Evolutionary conservation across 805 yeast species (phyloP).

Genomic region (Wickerhamiella sergipiensis): DNA sequence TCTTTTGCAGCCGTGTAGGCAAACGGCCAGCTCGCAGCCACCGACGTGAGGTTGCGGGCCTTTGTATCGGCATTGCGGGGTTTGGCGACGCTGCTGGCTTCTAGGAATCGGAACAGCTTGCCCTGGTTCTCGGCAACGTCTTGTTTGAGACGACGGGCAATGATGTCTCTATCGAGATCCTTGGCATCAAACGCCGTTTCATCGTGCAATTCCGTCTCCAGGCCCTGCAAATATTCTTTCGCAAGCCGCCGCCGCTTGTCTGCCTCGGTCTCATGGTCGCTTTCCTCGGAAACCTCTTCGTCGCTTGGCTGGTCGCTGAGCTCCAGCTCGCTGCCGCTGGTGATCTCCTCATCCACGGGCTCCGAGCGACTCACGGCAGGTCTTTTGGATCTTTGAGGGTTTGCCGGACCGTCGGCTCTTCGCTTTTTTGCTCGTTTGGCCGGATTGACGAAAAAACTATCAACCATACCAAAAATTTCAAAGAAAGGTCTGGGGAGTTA

Average conservation of each 20-base stretch:
- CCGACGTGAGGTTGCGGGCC: conserved; percentile 20
- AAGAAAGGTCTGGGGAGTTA: background rate
- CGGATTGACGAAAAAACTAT: conserved; percentile 14
- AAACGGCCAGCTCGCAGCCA: conserved; percentile 44
- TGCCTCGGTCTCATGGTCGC: conserved; percentile 66
- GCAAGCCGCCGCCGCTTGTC: conserved; percentile 92
- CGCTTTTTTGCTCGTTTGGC: conserved; percentile 9
- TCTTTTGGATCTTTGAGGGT: background rate
- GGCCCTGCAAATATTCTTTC: conserved; percentile 73
- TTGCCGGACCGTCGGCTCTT: background rate
- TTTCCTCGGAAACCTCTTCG: conserved; percentile 68
- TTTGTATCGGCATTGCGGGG: conserved; percentile 19
- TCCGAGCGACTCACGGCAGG: background rate
- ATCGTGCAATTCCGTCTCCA: conserved; percentile 39
- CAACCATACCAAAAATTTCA: conserved; percentile 9
- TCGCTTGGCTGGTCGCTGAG: conserved; percentile 11
- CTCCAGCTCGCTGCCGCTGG: conserved; percentile 12
- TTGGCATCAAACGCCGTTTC: conserved; percentile 63
- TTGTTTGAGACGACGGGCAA: conserved; percentile 62
- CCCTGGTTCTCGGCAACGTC: conserved; percentile 91
- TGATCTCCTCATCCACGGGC: conserved; percentile 13
- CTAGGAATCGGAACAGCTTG: conserved; percentile 37
- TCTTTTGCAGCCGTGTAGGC: conserved; percentile 77
- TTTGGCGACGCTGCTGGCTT: background rate
- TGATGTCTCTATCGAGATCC: conserved; percentile 77